These are phyloP conservation scores for Colletotrichum scovillei DNA, from an alignment of 2,329 filamentous ascomycete species.

Conservation along the genomic window DNA sequence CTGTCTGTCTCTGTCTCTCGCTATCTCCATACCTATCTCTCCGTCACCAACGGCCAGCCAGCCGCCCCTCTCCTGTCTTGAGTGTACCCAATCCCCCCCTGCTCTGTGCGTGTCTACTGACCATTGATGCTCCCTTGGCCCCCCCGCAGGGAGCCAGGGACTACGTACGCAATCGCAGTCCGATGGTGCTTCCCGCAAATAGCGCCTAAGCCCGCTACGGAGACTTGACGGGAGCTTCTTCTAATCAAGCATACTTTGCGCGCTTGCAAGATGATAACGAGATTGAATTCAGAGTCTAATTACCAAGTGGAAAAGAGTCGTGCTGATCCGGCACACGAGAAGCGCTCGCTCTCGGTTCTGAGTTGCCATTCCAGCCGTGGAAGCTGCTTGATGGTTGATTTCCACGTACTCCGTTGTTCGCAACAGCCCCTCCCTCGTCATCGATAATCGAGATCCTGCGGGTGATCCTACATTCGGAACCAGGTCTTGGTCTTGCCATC, in stretches of 20 bases:
- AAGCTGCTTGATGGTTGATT: background rate
- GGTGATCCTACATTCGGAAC: background rate
- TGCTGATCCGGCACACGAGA: background rate
- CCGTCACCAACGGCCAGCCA: background rate
- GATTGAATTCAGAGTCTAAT: background rate
- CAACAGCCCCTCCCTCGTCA: background rate
- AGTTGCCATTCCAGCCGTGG: background rate
- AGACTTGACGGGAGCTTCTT: constrained; percentile 20
- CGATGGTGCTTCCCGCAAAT: constrained; percentile 15
- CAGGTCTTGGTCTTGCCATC: background rate
- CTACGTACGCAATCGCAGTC: constrained; percentile 14
- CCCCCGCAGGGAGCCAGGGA: constrained; percentile 8
- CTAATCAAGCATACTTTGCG: constrained; percentile 25
- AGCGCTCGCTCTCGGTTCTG: constrained; percentile 6
- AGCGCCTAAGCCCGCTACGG: constrained; percentile 11
- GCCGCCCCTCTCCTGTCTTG: background rate
- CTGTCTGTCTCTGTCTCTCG: background rate
- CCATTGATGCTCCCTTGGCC: background rate
- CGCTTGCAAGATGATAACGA: background rate
- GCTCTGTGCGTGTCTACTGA: background rate
- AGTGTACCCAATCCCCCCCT: background rate
- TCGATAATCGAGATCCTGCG: constrained; percentile 17
- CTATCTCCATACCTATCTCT: background rate
- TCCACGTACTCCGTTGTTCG: background rate
- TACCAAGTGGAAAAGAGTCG: background rate